Evolutionary conservation across 148 eudicot genomes (phyloP).

Genomic region (Rhododendron molle): DNA sequence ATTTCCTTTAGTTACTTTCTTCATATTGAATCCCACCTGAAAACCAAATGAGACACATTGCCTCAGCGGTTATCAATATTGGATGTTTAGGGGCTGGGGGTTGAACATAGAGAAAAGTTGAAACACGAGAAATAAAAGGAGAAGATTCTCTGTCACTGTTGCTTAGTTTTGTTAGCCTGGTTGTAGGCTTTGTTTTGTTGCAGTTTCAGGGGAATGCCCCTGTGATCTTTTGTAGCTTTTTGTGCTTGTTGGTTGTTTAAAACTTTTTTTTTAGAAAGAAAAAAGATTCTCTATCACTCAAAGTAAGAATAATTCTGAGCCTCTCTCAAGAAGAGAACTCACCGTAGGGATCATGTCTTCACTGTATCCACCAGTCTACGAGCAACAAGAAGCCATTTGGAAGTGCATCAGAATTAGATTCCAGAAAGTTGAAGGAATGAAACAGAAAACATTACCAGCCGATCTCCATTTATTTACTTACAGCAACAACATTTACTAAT

Average conservation of each 20-base stretch:
- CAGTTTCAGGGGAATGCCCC: no score
- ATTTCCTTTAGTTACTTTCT: conserved; percentile 94
- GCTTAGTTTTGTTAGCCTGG: no score
- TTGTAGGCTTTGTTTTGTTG: no score
- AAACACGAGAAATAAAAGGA: not conserved
- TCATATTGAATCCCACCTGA: conserved; percentile 98
- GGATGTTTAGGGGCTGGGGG: not conserved
- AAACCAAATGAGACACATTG: not conserved
- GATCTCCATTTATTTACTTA: conserved; percentile 18
- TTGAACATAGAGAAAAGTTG: not conserved
- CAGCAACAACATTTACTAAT: conserved; percentile 44
- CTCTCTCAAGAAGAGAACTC: conserved; percentile 17
- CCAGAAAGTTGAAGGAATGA: not conserved
- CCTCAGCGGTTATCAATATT: not conserved
- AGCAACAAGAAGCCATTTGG: conserved; percentile 2
- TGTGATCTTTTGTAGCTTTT: no score
- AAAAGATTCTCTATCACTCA: not conserved
- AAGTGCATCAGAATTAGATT: not conserved
- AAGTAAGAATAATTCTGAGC: conserved; percentile 1
- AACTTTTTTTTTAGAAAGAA: no score
- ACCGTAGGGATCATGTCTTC: conserved; percentile 65
- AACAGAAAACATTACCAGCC: not conserved
- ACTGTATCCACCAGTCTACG: conserved; percentile 45
- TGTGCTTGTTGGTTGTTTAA: no score
- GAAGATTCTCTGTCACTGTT: not conserved